A percentile compares a stretch with the other conserved stretches of the same genome.
These are phyloP conservation scores for Calocybe gambosa DNA, from an alignment of 1,284 basidiomycete genomes.

Conservation along the genomic window DNA sequence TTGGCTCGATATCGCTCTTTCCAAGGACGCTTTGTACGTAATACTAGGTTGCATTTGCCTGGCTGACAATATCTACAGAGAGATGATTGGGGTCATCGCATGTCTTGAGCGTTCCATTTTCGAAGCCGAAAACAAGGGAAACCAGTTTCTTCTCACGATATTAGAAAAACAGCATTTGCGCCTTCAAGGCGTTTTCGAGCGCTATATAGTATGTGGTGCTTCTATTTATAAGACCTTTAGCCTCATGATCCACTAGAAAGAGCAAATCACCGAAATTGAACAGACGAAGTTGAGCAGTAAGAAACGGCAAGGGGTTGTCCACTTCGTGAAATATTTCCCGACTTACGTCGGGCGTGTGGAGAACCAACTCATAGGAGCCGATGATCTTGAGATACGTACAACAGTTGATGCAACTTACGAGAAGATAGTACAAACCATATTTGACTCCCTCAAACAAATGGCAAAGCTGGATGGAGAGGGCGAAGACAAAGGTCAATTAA, in stretches of 20 bases:
- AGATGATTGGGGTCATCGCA: slow-evolving; percentile 81
- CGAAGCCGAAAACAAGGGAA: slow-evolving; percentile 76
- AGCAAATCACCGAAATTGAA: slow-evolving; percentile 88
- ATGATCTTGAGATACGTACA: slow-evolving; percentile 72
- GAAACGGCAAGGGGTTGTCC: slow-evolving; percentile 90
- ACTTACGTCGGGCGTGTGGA: slow-evolving; percentile 84
- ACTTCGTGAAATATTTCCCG: slow-evolving; percentile 91
- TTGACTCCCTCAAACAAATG: slow-evolving; percentile 90
- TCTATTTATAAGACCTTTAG: neutral
- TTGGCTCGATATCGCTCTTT: slow-evolving; percentile 79
- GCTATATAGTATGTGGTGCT: slow-evolving; percentile 60
- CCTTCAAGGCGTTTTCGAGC: slow-evolving; percentile 67
- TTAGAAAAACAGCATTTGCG: slow-evolving; percentile 81
- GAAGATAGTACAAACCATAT: slow-evolving; percentile 83
- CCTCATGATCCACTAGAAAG: slow-evolving; percentile 44
- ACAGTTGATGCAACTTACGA: slow-evolving; percentile 84
- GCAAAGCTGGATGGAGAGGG: slow-evolving; percentile 86
- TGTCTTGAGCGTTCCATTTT: slow-evolving; percentile 74
- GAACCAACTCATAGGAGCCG: slow-evolving; percentile 74
- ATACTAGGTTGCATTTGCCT: slow-evolving; percentile 23
- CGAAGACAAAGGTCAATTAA: slow-evolving; percentile 94
- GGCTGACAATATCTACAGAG: slow-evolving; percentile 38
- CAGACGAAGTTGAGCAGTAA: slow-evolving; percentile 87
- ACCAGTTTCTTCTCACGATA: slow-evolving; percentile 66
- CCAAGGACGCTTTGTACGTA: slow-evolving; percentile 69